phyloP scores from a whole-genome alignment of 2,329 filamentous ascomycete genomes.

The Botryotinia convoluta region DNA sequence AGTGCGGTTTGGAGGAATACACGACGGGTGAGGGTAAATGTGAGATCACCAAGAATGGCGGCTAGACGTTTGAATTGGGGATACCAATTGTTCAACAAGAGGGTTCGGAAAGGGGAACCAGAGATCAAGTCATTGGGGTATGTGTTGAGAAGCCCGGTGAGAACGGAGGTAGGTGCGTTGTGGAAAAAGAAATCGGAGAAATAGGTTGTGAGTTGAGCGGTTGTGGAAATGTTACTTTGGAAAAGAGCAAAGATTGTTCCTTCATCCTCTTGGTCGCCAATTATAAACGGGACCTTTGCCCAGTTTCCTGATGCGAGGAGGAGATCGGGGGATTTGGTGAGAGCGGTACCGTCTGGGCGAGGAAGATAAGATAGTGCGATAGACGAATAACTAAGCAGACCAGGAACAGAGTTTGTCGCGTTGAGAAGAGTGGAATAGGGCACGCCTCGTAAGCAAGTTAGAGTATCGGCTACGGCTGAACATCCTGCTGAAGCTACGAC shows the following conservation, averaged over 20 bases:
- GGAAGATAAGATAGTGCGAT: constrained; percentile 72
- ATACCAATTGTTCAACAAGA: constrained; percentile 66
- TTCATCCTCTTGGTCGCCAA: constrained; percentile 78
- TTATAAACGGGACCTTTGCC: constrained; percentile 60
- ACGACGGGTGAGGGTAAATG: constrained; percentile 71
- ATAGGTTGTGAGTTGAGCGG: constrained; percentile 58
- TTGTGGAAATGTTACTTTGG: constrained; percentile 65
- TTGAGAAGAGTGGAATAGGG: constrained; percentile 60
- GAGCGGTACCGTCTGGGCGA: constrained; percentile 64
- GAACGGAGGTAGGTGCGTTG: constrained; percentile 48
- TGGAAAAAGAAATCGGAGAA: constrained; percentile 59
- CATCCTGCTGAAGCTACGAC: constrained; percentile 64
- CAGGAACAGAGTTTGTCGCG: constrained; percentile 68
- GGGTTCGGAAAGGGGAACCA: constrained; percentile 72
- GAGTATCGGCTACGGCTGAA: constrained; percentile 51
- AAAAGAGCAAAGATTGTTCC: constrained; percentile 72
- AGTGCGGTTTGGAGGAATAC: constrained; percentile 53
- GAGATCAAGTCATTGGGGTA: constrained; percentile 52
- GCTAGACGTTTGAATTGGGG: constrained; percentile 75
- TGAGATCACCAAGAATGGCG: constrained; percentile 71
- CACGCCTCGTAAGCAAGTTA: constrained; percentile 63
- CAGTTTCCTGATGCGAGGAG: constrained; percentile 53
- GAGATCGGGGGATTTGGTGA: constrained; percentile 62
- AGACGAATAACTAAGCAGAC: constrained; percentile 63
- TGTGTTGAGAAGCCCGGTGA: constrained; percentile 57